These are phyloP conservation scores for Pseudogymnoascus sp. DNA, from an alignment of 2,329 filamentous ascomycete species.

Conservation along the genomic window DNA sequence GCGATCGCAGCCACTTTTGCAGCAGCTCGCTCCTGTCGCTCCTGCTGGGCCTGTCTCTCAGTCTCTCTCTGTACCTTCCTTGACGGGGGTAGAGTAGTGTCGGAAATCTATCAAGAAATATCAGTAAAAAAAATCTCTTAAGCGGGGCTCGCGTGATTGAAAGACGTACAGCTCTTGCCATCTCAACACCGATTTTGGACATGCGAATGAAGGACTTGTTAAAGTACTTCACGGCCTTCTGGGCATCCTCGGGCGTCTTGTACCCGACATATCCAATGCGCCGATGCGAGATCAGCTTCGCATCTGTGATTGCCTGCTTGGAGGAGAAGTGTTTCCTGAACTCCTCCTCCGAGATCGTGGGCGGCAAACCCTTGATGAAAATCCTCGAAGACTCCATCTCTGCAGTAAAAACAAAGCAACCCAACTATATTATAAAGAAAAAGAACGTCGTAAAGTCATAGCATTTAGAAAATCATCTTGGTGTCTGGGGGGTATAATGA, in stretches of 20 bases:
- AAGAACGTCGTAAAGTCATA: conserved; percentile 10
- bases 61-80: conserved; percentile 32
- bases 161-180: conserved; percentile 68
- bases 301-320: conserved; percentile 73
- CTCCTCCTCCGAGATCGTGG: conserved; percentile 73
- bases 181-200: conserved; percentile 85
- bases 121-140: not conserved
- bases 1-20: conserved; percentile 28
- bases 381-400: conserved; percentile 49
- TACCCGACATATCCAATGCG: conserved; percentile 95
- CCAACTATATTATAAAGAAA: not conserved
- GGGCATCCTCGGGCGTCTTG: conserved; percentile 70
- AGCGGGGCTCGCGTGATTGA: not conserved
- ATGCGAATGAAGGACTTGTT: conserved; percentile 92
- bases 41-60: conserved; percentile 24
- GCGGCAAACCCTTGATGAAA: conserved; percentile 77
- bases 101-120: conserved; percentile 26
- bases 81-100: conserved; percentile 31
- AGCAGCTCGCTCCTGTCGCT: conserved; percentile 18
- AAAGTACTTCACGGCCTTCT: conserved; percentile 84
- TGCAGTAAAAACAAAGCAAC: not conserved
- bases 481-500: not conserved
- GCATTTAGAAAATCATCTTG: not conserved
- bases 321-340: conserved; percentile 81
- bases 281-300: conserved; percentile 80